Evolutionary conservation across 805 yeast genomes (phyloP).

Genomic region (Metschnikowia lachancei): DNA sequence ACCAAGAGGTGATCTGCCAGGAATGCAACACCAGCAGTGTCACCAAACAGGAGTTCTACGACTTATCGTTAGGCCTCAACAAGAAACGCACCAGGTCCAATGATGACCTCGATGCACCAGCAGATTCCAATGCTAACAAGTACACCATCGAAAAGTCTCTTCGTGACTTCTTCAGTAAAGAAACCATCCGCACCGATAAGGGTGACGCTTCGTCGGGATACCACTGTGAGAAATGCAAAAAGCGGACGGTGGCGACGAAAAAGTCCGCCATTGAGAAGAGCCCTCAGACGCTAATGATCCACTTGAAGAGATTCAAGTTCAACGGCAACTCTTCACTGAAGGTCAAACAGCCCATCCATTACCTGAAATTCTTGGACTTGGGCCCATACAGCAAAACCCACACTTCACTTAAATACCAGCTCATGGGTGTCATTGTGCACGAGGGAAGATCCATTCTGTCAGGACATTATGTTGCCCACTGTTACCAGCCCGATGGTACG

Average conservation of each 20-base stretch:
- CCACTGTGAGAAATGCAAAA: conserved; percentile 81
- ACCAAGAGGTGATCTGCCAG: conserved; percentile 81
- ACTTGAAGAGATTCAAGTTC: conserved; percentile 87
- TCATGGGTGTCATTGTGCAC: conserved; percentile 84
- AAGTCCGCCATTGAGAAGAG: conserved; percentile 70
- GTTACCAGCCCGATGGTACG: conserved; percentile 85
- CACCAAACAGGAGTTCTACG: conserved; percentile 92
- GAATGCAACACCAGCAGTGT: conserved; percentile 78
- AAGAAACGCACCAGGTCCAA: conserved; percentile 30
- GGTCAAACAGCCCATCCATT: conserved; percentile 81
- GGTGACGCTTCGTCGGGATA: conserved; percentile 69
- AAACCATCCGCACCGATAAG: conserved; percentile 65
- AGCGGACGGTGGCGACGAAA: conserved; percentile 74
- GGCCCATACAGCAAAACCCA: conserved; percentile 46
- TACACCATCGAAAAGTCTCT: conserved; percentile 76
- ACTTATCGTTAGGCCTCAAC: conserved; percentile 76
- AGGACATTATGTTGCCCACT: conserved; percentile 90
- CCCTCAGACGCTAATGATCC: conserved; percentile 85
- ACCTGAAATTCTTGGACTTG: conserved; percentile 74
- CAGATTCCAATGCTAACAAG: conserved; percentile 2
- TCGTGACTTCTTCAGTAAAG: conserved; percentile 79
- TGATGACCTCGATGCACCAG: conserved; percentile 3
- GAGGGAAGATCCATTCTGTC: conserved; percentile 90
- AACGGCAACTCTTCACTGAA: conserved; percentile 77
- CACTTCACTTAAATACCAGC: conserved; percentile 47